Evolutionary conservation across 306 rosid species (phyloP).

Genomic region (Hippophae rhamnoides): DNA sequence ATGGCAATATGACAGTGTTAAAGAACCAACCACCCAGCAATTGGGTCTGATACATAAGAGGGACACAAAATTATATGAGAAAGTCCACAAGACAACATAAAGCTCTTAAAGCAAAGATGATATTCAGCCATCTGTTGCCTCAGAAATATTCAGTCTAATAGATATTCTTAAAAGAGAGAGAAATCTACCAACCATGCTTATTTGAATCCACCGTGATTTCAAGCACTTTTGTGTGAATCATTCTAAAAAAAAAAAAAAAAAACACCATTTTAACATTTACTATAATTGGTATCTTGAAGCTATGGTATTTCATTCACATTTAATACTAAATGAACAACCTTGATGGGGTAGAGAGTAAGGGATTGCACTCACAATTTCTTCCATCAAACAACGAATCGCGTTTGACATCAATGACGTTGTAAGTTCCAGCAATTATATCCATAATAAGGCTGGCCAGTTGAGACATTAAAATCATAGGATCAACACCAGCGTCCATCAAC

Average conservation of each 20-base stretch:
- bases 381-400: constrained; percentile 45
- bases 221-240: background rate
- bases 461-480: constrained; percentile 91
- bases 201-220: background rate
- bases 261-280: too few species aligned
- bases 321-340: too few species aligned
- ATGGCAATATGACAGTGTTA: too few species aligned
- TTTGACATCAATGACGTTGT: constrained; percentile 49
- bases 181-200: background rate
- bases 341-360: constrained; percentile 14
- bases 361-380: constrained; percentile 60
- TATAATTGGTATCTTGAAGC: too few species aligned
- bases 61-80: too few species aligned
- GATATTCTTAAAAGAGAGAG: background rate
- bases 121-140: too few species aligned
- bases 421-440: constrained; percentile 96
- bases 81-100: too few species aligned
- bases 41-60: too few species aligned
- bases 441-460: constrained; percentile 90
- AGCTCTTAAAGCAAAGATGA: too few species aligned
- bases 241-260: too few species aligned
- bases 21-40: too few species aligned
- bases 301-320: too few species aligned
- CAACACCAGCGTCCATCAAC: constrained; percentile 91
- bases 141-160: background rate